These are phyloP conservation scores for Buxus sempervirens DNA, from an alignment of 164 flowering plant species.

Conservation along the genomic window DNA sequence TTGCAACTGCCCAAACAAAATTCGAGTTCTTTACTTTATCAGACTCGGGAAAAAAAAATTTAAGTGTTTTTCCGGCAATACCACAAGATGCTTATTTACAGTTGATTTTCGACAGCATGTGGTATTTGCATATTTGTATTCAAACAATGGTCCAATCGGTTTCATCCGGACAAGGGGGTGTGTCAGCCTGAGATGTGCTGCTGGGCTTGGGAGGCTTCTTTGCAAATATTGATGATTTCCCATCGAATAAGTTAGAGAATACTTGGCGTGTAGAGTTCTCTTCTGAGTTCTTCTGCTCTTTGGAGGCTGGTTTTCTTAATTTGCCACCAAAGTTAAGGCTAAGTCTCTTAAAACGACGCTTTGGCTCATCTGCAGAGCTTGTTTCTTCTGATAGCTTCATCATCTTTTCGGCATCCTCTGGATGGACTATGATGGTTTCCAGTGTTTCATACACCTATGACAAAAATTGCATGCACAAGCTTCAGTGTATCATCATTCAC, in stretches of 20 bases:
- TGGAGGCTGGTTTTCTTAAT: constrained; percentile 29
- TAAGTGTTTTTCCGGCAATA: not conserved
- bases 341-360: constrained; percentile 56
- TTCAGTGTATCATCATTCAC: not conserved
- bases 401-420: constrained; percentile 55
- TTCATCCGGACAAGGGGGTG: constrained; percentile 29
- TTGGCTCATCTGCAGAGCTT: constrained; percentile 39
- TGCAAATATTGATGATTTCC: constrained; percentile 56
- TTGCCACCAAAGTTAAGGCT: constrained; percentile 59
- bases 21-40: no score
- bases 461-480: not conserved
- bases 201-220: constrained; percentile 61
- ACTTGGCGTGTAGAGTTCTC: constrained; percentile 25
- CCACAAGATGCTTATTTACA: constrained; percentile 20
- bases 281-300: constrained; percentile 25
- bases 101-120: not conserved
- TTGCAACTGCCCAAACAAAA: no score
- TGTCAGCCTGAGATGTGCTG: constrained; percentile 23
- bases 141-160: constrained; percentile 62
- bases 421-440: constrained; percentile 59
- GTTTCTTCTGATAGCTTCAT: constrained; percentile 59
- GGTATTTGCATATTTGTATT: constrained; percentile 1
- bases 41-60: not conserved
- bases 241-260: constrained; percentile 49
- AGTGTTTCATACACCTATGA: constrained; percentile 81